phyloP scores from a whole-genome alignment of 2,329 filamentous ascomycete genomes.

The Monosporascus sp. region DNA sequence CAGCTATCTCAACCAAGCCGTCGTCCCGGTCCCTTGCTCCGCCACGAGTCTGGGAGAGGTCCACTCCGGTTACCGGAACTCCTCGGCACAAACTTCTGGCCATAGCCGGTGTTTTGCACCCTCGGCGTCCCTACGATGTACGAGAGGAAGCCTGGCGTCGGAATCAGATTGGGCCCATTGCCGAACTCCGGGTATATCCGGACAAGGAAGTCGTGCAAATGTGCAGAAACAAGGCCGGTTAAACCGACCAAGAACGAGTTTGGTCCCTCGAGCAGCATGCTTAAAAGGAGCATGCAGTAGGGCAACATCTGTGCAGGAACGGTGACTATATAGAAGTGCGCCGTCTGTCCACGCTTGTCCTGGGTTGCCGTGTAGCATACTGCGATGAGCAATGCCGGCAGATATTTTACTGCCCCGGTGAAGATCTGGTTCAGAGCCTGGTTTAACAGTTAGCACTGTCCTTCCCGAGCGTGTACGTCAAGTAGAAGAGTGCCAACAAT shows the following conservation, averaged over 20 bases:
- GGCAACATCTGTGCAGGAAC: constrained; percentile 80
- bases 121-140: constrained; percentile 54
- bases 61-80: constrained; percentile 33
- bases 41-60: constrained; percentile 59
- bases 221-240: constrained; percentile 79
- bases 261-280: constrained; percentile 62
- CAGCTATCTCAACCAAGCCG: constrained; percentile 46
- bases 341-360: constrained; percentile 72
- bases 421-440: constrained; percentile 48
- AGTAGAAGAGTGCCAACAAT: not conserved
- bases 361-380: constrained; percentile 80
- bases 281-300: constrained; percentile 70
- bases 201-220: constrained; percentile 85
- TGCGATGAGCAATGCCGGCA: constrained; percentile 67
- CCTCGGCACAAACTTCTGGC: constrained; percentile 50
- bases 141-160: constrained; percentile 67
- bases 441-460: constrained; percentile 18
- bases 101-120: constrained; percentile 49
- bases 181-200: constrained; percentile 86
- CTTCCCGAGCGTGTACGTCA: not conserved
- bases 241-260: constrained; percentile 55
- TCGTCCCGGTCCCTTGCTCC: constrained; percentile 54
- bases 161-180: constrained; percentile 70
- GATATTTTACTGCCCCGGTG: constrained; percentile 47
- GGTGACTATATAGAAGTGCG: constrained; percentile 75